A percentile compares a stretch with the other conserved stretches of the same genome.
These are phyloP conservation scores for Aspergillus calidoustus DNA, from an alignment of 2,329 filamentous ascomycete genomes.

Conservation along the genomic window DNA sequence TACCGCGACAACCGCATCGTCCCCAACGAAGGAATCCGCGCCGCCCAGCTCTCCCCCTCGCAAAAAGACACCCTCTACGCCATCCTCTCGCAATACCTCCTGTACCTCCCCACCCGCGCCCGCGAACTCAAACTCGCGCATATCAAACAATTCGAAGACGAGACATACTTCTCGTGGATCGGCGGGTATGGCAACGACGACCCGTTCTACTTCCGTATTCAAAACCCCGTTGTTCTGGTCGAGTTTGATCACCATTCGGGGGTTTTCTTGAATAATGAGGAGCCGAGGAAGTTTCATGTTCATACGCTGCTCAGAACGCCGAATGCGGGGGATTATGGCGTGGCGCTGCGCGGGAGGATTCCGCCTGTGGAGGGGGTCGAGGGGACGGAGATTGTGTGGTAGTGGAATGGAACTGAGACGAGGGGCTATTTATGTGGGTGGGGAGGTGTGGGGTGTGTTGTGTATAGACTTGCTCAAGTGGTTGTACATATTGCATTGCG, in stretches of 20 bases:
- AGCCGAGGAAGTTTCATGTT: constrained; percentile 78
- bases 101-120: constrained; percentile 67
- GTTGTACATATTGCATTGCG: no score
- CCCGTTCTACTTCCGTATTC: constrained; percentile 77
- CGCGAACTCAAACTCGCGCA: constrained; percentile 60
- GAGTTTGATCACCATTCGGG: constrained; percentile 83
- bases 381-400: constrained; percentile 44
- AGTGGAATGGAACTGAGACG: no score
- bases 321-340: constrained; percentile 77
- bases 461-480: no score
- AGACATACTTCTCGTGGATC: constrained; percentile 81
- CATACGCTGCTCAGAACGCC: constrained; percentile 75
- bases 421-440: no score
- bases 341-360: constrained; percentile 50
- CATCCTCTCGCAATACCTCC: constrained; percentile 67
- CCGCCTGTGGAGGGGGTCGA: constrained; percentile 41
- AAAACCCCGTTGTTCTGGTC: constrained; percentile 73
- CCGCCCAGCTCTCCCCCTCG: constrained; percentile 46
- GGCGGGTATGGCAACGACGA: constrained; percentile 69
- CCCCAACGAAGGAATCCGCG: constrained; percentile 71
- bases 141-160: constrained; percentile 60
- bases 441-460: no score
- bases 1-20: constrained; percentile 78
- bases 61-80: constrained; percentile 61
- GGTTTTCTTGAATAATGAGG: constrained; percentile 73